Conservation (phyloP, 148 eudicot genomes). For the Rheum nobile region DNA sequence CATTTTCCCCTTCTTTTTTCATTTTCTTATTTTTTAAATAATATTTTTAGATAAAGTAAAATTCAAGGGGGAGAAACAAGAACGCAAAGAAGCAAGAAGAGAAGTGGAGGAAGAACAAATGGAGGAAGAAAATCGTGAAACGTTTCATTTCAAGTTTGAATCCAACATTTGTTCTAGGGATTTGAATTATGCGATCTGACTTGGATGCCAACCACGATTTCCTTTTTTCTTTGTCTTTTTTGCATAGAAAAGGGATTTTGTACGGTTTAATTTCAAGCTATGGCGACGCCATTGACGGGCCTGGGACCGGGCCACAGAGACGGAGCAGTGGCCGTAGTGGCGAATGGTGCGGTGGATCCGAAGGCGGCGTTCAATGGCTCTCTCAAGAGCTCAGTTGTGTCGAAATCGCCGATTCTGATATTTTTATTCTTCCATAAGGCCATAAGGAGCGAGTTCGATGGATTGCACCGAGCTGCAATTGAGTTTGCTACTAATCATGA, state of each 20-base stretch:
- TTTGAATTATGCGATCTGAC: slow-evolving; percentile 5
- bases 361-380: slow-evolving; percentile 17
- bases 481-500: slow-evolving; percentile 46
- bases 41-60: background rate
- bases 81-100: background rate
- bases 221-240: background rate
- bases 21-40: background rate
- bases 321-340: slow-evolving; percentile 59
- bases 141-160: background rate
- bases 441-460: slow-evolving; percentile 65
- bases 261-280: slow-evolving; percentile 9
- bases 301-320: slow-evolving; percentile 30
- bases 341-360: too few relatives aligned
- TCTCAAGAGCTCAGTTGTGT: slow-evolving; percentile 22
- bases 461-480: slow-evolving; percentile 57
- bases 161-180: background rate
- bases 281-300: slow-evolving; percentile 87
- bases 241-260: background rate
- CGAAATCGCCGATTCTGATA: slow-evolving; percentile 65
- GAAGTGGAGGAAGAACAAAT: background rate
- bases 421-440: slow-evolving; percentile 86
- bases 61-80: background rate
- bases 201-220: slow-evolving; percentile 7
- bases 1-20: background rate
- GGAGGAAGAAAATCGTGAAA: background rate